These are phyloP conservation scores for Xylariaceae sp. DNA, from an alignment of 2,329 filamentous ascomycete genomes.

Conservation along the genomic window DNA sequence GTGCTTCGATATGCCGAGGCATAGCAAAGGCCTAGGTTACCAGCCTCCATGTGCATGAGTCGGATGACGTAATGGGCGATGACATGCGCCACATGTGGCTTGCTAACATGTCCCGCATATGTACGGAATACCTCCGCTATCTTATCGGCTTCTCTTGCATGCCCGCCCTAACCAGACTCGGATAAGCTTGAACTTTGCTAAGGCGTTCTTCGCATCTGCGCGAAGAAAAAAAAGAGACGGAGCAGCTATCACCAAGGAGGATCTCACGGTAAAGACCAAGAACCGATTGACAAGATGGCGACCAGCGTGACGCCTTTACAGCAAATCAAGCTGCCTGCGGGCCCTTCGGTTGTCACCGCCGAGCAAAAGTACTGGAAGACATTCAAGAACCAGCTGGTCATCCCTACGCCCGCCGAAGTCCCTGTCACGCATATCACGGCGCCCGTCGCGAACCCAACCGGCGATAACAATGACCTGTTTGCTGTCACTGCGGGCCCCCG, in stretches of 20 bases:
- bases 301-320: slow-evolving; percentile 76
- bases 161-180: not conserved
- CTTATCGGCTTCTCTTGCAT: slow-evolving; percentile 1
- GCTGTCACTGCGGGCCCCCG: slow-evolving; percentile 91
- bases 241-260: not conserved
- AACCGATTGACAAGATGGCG: slow-evolving; percentile 56
- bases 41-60: not conserved
- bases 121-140: not conserved
- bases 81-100: not conserved
- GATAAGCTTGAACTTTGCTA: slow-evolving; percentile 7
- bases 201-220: not conserved
- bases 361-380: slow-evolving; percentile 96
- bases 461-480: slow-evolving; percentile 62
- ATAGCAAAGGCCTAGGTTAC: not conserved
- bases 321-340: slow-evolving; percentile 75
- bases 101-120: not conserved
- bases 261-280: slow-evolving; percentile 8
- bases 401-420: slow-evolving; percentile 85
- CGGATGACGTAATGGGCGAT: not conserved
- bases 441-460: slow-evolving; percentile 45
- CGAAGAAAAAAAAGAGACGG: slow-evolving; percentile 12
- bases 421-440: slow-evolving; percentile 87
- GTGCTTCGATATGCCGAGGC: slow-evolving; percentile 9
- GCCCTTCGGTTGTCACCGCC: slow-evolving; percentile 75
- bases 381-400: slow-evolving; percentile 85